Percentiles rank a stretch among this genome's conserved stretches.
Evolutionary conservation across 2,329 filamentous ascomycete species (phyloP).

Genomic region (Podosphaera leucotricha): DNA sequence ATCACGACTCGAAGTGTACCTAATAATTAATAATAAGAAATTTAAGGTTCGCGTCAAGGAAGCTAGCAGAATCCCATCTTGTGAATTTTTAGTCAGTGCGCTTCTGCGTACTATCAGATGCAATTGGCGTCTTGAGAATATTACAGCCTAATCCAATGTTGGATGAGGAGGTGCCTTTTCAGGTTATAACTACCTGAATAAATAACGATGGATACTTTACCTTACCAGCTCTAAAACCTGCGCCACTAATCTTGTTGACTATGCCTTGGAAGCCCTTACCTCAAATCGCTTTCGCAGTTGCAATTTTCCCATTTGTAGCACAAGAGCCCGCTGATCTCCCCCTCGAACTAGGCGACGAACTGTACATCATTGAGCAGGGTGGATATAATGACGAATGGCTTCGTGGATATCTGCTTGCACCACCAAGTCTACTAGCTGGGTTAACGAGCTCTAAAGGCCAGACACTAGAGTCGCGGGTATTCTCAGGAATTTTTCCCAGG

Average conservation of each 20-base stretch:
- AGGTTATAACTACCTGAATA: neutral
- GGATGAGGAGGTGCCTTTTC: neutral
- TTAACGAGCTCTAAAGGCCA: slow-evolving; percentile 79
- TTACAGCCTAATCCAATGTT: no score
- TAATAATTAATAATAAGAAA: no score
- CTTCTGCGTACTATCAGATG: no score
- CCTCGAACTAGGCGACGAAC: slow-evolving; percentile 89
- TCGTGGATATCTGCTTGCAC: slow-evolving; percentile 83
- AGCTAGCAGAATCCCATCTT: no score
- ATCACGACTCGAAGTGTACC: no score
- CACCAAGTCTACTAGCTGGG: slow-evolving; percentile 76
- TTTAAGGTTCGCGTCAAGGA: no score
- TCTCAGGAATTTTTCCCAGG: slow-evolving; percentile 91
- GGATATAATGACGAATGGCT: slow-evolving; percentile 70
- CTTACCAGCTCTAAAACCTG: neutral
- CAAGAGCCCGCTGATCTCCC: slow-evolving; percentile 75
- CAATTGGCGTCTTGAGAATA: no score
- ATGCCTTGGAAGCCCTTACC: slow-evolving; percentile 97
- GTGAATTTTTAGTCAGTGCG: no score
- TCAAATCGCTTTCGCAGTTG: slow-evolving; percentile 93
- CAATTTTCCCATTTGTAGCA: slow-evolving; percentile 80
- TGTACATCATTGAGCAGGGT: slow-evolving; percentile 96
- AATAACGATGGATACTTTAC: neutral
- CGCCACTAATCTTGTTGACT: neutral
- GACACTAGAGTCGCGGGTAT: slow-evolving; percentile 83